Evolutionary conservation across 176 grass and related monocot genomes (phyloP).

Genomic region (Aechmea fasciata): DNA sequence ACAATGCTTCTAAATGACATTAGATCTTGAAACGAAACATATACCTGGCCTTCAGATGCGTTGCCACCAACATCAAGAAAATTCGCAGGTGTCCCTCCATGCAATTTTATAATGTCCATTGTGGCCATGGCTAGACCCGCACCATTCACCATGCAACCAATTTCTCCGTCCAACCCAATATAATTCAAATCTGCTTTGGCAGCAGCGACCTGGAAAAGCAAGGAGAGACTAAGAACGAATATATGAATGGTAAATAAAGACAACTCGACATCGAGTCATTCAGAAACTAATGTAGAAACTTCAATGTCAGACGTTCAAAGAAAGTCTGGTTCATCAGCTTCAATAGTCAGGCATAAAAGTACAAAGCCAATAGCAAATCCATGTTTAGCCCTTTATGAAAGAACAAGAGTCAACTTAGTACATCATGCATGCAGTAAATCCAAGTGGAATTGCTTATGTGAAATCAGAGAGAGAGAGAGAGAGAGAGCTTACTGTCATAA

Average conservation of each 20-base stretch:
- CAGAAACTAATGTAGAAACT: background rate
- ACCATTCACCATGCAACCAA: conserved; percentile 99
- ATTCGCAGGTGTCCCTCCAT: conserved; percentile 98
- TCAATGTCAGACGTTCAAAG: conserved; percentile 2
- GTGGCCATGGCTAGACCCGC: conserved; percentile 99
- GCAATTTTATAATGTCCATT: conserved; percentile 99
- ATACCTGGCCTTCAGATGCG: conserved; percentile 92
- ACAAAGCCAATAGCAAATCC: background rate
- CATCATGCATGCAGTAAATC: background rate
- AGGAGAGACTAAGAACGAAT: conserved; percentile 15
- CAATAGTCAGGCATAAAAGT: background rate
- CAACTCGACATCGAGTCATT: background rate
- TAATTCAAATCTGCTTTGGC: conserved; percentile 98
- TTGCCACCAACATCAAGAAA: conserved; percentile 99
- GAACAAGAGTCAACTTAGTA: background rate
- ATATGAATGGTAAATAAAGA: background rate
- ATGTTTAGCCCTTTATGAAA: background rate
- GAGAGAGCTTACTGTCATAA: too few relatives aligned
- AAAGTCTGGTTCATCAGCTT: background rate
- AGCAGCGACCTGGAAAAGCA: conserved; percentile 62
- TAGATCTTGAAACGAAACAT: conserved; percentile 3
- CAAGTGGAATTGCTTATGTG: too few relatives aligned
- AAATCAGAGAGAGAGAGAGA: too few relatives aligned
- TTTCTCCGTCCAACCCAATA: conserved; percentile 97
- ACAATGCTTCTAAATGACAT: conserved; percentile 1